These are phyloP conservation scores for Solanum tarapatanum DNA, from an alignment of 257 asterid species.

Conservation along the genomic window DNA sequence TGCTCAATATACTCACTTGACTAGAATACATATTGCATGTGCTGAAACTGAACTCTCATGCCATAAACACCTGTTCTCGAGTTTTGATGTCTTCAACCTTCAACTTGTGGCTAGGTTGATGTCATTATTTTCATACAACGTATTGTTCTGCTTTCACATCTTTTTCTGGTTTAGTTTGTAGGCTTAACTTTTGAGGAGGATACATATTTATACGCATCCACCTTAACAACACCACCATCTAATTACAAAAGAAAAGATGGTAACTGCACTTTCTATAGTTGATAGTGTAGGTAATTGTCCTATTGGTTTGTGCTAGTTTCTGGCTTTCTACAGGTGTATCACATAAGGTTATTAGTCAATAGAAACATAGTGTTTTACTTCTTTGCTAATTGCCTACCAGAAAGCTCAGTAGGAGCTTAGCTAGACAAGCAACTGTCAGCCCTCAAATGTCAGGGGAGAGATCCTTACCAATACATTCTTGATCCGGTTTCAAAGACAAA, in stretches of 20 bases:
- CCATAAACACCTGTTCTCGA: background rate
- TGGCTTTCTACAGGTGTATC: background rate
- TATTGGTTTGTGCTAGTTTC: background rate
- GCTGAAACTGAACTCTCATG: background rate
- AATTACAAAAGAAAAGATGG: background rate
- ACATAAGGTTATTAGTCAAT: background rate
- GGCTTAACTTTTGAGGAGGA: background rate
- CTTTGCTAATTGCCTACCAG: background rate
- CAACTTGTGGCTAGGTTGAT: background rate
- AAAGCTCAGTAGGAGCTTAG: background rate
- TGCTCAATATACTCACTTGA: background rate
- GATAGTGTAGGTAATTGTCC: background rate
- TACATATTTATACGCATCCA: background rate
- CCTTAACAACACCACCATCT: background rate
- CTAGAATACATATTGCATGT: background rate
- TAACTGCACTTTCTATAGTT: background rate
- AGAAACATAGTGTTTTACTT: background rate
- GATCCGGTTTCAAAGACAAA: background rate
- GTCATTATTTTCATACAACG: background rate
- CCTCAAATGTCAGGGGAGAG: background rate
- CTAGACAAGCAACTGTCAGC: background rate
- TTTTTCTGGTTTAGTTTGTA: background rate
- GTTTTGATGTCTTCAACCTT: background rate
- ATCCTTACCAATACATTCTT: background rate
- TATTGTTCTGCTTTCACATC: background rate